Base-by-base conservation (phyloP, 2,329 filamentous ascomycete species). In the Cercospora zeae-maydis region DNA sequence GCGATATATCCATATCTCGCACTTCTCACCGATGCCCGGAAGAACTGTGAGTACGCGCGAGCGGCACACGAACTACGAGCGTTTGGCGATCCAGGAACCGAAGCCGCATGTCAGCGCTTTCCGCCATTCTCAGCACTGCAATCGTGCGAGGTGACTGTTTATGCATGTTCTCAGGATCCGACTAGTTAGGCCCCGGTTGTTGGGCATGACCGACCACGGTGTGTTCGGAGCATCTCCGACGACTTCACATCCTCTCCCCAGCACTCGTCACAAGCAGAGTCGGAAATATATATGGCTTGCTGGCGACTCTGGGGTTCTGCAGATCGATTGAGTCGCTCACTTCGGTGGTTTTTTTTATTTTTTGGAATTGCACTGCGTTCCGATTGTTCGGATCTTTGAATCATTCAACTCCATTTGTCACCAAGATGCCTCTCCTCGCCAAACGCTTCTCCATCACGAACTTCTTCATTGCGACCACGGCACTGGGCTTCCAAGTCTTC, bases 401-500 rank as follows among this genome's bases (percentile, higher is more conserved):
- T 10, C 34, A 3, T 14, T 37, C 19, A 6, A 7, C n/a, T 39
- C 11, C 13, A 24, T 39, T n/a, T 11, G 7, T 9, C 30, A 9
- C 3, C 47, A 59, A 16, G 2, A 70, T 70, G 69, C 66, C 67
- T 33, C 58, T 69, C 53, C 58, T 65, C 42, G 68, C 61, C 19
- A 65, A 62, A 64, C 67, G 68, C 24, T 71, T 64, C 66, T 64
- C 34, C 33, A 66, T 69, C 21, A 66, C 69, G 8, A 71, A 70
- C 54, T 69, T 71, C 51, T 49, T 67, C 27, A 67, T 71, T 56
- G 69, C 68, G 5, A 55, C 63, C 6, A 68, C 69, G 4, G 68
- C 69, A 0, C 54, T 71, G 2, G 64, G 66, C 11, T 71, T 71
- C 37, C 69, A 71, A 42, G 66, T 69, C 37, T 67, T 65, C 30